Base-by-base conservation (phyloP, 768 basidiomycete species). In the Rickenella mellea region DNA sequence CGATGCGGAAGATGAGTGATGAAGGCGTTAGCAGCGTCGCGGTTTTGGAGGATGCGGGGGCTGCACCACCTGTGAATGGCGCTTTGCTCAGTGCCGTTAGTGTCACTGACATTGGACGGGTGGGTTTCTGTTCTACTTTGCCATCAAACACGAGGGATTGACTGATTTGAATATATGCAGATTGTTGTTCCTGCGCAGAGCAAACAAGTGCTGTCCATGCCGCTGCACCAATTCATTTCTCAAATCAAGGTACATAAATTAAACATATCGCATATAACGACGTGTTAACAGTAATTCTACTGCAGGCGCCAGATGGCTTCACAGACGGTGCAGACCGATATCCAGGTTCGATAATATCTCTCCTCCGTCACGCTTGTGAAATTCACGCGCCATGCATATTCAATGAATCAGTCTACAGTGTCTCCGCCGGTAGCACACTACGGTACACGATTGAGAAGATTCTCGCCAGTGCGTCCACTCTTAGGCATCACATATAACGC, bases 1-100 rank as follows among this genome's bases (percentile, higher is more conserved):
- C 85, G 5, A 90, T 90, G 87, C 76, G 69, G 45, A 65, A 83
- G 22, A 88, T 90, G 86, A 86, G 83, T 51, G 83, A 86, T 46
- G 74, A 83, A 53, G 87, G 87, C 19, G 84, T 90, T 20, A 87
- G 85, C 54, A 87, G 82, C 51, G 68, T 88, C 33, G 87, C 86
- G 12, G 80, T 89, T 4, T 56, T 84, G 4, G 81, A 85, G 35
- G 78, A 80, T 37, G 77, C 76, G 24, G 27, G 35, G 2, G 24
- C 33, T 17, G 33, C 33, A 3, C 33, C 19, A 22, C 24, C 15
- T 8, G 30, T 44, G 27, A 67, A 57, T 2, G 77, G 81, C 4
- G 68, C 60, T 33, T 58, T 89, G 42, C 58, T 84, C 42, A 84
- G 86, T 45, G 82, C 83, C 2, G 78, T 88, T 27, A 86, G 83